Base-by-base conservation (phyloP, 2,329 filamentous ascomycete species). In the Cladosporium sp. region DNA sequence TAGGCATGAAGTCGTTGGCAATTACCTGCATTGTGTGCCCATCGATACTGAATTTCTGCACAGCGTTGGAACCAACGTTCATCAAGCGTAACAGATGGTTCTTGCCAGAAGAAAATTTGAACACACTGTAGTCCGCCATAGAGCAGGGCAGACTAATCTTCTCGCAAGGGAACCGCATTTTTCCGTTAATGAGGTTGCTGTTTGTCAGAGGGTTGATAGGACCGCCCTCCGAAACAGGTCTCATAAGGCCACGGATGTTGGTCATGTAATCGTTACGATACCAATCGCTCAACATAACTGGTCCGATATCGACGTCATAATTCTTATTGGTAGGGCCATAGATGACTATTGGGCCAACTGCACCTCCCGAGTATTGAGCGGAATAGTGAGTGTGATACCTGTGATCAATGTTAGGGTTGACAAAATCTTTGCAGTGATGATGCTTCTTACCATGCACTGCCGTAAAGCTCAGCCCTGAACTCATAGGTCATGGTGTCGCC, bases 41-140 rank as follows among this genome's bases (percentile, higher is more conserved):
- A 47, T 87, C 65, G 74, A 86, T 77, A 24, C 68, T 73, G 68
- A 76, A 74, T 36, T 72, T 68, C 52, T 74, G 69, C 19, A 68
- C 65, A 3, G 62, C 68, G 50, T 75, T 71, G 13, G 68, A 65
- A 17, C 69, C 68, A 10, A 65, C 64, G 57, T 77, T 76, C 63
- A 77, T 74, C 10, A 77, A 60, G 3, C 74, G 67, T 1, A 77
- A 62, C 3, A 70, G 69, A 58, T 76, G 69, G 54, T 64, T 71
- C 62, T 74, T 73, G 32, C 74, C 73, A 24, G 65, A 63, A 10
- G 48, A 59, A 57, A 71, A 64, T 10, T 63, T 63, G 47, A 71
- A 72, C 25, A 68, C 66, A 3, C 69, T 64, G 12, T 70, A 24
- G 25, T 66, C 68, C n/a, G 70, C 65, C 45, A 71, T 69, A 24